Conservation (phyloP, 2,329 filamentous ascomycete genomes). For the Metarhizium sp. region DNA sequence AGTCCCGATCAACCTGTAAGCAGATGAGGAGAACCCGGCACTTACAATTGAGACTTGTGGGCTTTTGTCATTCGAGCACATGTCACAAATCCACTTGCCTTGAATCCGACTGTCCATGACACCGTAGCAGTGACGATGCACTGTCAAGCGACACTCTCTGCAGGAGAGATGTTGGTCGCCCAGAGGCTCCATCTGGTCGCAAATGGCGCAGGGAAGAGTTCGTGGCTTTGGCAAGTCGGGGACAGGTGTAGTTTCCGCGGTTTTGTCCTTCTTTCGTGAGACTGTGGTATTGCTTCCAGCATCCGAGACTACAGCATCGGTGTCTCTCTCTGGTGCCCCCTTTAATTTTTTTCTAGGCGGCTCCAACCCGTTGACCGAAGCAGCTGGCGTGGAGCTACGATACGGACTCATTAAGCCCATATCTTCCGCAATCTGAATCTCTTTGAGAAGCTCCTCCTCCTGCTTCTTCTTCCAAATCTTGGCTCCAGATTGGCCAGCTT, state of each 20-base stretch:
- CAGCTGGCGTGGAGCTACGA: conserved; percentile 28
- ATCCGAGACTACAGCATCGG: conserved; percentile 37
- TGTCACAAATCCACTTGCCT: conserved; percentile 89
- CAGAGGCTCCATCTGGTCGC: conserved; percentile 60
- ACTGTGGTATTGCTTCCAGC: conserved; percentile 28
- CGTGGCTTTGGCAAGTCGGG: conserved; percentile 74
- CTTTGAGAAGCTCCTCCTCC: conserved; percentile 81
- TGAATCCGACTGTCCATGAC: conserved; percentile 59
- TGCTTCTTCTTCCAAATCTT: conserved; percentile 81
- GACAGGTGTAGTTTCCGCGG: conserved; percentile 43
- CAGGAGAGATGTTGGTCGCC: conserved; percentile 70
- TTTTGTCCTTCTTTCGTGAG: conserved; percentile 53
- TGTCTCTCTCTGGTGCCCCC: conserved; percentile 40
- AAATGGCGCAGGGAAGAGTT: conserved; percentile 76
- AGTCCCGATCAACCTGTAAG: neutral
- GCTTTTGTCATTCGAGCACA: conserved; percentile 88
- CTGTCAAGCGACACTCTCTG: conserved; percentile 79
- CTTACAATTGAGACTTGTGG: conserved; percentile 84
- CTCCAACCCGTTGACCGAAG: conserved; percentile 28
- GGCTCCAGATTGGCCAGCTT: conserved; percentile 69
- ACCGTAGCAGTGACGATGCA: conserved; percentile 92
- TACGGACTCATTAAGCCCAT: conserved; percentile 35
- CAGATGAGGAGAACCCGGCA: conserved; percentile 10
- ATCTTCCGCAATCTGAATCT: conserved; percentile 57
- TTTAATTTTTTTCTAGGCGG: conserved; percentile 60